Evolutionary conservation across 2,329 filamentous ascomycete genomes (phyloP), one percentile per base, ranked within the genome.

Genomic region (Fusarium liriodendri): DNA sequence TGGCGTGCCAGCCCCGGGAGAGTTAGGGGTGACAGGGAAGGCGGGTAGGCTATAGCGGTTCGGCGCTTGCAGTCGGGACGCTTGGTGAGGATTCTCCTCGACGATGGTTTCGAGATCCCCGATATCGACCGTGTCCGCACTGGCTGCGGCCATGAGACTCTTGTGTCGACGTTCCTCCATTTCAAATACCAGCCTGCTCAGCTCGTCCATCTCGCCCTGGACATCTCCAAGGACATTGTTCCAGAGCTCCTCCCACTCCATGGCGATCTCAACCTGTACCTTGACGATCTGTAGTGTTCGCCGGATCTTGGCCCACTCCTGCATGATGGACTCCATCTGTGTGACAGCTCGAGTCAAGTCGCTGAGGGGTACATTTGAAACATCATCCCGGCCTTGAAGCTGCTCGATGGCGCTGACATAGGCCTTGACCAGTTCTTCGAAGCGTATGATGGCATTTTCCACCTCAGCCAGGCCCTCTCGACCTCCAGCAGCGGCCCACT

Each of bases 171-270:
- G 93, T 84, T 98, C 97, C 82, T 99, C 97, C 95, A 98, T 98
- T 83, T 98, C 95, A 79, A 98, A 98, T 33, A 98, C 94, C 57
- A 98, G 85, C 42, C 93, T 89, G 78, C 90, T 91, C 18, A 97
- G 87, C 52, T 93, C 92, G 73, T 97, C 94, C 83, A 91, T 92
- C 83, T 99, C 97, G 71, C 92, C 91, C 62, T 95, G 94, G 70
- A 98, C 98, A 80, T 98, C 96, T 52, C 95, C 96, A 4, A 99
- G 87, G 4, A 98, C 96, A 73, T 90, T 94, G 77, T 95, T 95
- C 96, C 97, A 98, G 38, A 99, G 87, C 83, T 98, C 95, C 82
- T 98, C 95, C 96, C 96, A 99, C 80, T 99, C 97, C 95, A 98
- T 97, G 55, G 97, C 97, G 67, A 98, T 91, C 82, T 98, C 97